Evolutionary conservation across 2,329 filamentous ascomycete species (phyloP).

Genomic region (Cadophora gregata): DNA sequence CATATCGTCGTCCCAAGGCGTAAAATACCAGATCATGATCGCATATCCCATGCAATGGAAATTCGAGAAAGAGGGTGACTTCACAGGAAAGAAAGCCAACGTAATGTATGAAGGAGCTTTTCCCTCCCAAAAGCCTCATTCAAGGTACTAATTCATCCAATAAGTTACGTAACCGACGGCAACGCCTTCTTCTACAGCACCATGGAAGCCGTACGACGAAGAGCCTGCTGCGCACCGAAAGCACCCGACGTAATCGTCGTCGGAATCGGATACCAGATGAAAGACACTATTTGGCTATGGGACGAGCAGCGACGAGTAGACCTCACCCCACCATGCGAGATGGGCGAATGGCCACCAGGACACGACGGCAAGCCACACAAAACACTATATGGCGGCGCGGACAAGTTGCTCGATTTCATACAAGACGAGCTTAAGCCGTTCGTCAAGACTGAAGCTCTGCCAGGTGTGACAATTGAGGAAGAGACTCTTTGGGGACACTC

Average conservation of each 20-base stretch:
- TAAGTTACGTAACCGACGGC: constrained; percentile 8
- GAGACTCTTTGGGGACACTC: constrained; percentile 15
- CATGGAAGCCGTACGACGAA: background rate
- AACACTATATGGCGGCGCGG: constrained; percentile 14
- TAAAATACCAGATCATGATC: constrained; percentile 14
- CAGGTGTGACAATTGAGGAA: background rate
- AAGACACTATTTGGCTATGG: background rate
- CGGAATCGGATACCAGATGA: constrained; percentile 12
- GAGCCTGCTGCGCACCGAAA: background rate
- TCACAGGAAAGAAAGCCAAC: constrained; percentile 7
- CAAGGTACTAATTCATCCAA: background rate
- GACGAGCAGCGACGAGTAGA: constrained; percentile 2
- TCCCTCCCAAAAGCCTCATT: background rate
- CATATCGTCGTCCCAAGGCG: background rate
- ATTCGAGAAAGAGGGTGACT: background rate
- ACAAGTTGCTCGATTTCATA: constrained; percentile 17
- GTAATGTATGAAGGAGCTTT: background rate
- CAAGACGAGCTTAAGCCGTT: constrained; percentile 13
- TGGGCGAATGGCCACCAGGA: constrained; percentile 6
- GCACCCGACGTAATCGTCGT: constrained; percentile 6
- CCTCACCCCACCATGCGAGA: constrained; percentile 8
- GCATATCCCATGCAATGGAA: constrained; percentile 9
- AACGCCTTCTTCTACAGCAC: constrained; percentile 18
- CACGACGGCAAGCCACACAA: constrained; percentile 9
- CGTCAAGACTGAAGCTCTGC: constrained; percentile 11